Percentiles rank a stretch among this genome's conserved stretches.
Conservation (phyloP, 768 basidiomycete genomes). For the Lenzites betulinus region DNA sequence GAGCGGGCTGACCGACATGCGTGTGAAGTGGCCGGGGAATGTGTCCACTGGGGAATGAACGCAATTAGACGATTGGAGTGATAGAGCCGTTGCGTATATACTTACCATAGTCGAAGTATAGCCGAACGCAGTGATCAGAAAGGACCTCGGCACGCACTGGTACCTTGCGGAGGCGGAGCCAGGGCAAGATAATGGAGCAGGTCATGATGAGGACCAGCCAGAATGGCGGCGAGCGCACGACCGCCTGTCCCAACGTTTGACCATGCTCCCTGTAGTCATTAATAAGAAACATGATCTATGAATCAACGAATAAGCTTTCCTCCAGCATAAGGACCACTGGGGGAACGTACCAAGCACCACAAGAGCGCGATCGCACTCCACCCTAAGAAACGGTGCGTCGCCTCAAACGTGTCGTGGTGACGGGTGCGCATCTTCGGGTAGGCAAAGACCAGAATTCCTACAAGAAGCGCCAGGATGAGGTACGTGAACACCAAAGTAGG, state of each 20-base stretch:
- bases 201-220: constrained; percentile 57
- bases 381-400: constrained; percentile 54
- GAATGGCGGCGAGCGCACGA: constrained; percentile 47
- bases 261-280: constrained; percentile 48
- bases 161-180: constrained; percentile 55
- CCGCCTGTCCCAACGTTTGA: constrained; percentile 41
- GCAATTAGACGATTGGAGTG: constrained; percentile 5
- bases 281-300: constrained; percentile 47
- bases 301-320: not conserved
- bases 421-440: constrained; percentile 47
- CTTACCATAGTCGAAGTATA: constrained; percentile 58
- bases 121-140: constrained; percentile 55
- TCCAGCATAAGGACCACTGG: not conserved
- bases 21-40: constrained; percentile 34
- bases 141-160: constrained; percentile 52
- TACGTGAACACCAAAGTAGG: constrained; percentile 52
- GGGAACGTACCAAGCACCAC: constrained; percentile 45
- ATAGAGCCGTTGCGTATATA: not conserved
- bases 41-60: constrained; percentile 28
- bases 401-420: constrained; percentile 53
- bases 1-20: constrained; percentile 43
- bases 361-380: constrained; percentile 55
- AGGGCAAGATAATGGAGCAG: constrained; percentile 54
- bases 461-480: constrained; percentile 45
- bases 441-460: constrained; percentile 52